These are phyloP conservation scores for Penicillium sp. DNA, from an alignment of 2,329 filamentous ascomycete species.

Conservation along the genomic window DNA sequence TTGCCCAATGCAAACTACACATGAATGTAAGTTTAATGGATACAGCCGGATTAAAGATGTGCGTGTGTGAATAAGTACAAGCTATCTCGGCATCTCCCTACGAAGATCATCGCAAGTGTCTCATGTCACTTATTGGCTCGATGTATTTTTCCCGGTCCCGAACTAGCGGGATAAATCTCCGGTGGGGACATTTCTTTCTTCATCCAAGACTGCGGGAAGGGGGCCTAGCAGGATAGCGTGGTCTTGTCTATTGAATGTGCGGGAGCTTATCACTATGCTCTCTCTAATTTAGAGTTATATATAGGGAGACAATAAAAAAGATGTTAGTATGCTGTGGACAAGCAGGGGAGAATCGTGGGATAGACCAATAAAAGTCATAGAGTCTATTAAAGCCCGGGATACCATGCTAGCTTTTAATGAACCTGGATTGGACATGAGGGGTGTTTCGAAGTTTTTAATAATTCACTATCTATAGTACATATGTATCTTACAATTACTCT, in stretches of 20 bases:
- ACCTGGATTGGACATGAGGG: no score
- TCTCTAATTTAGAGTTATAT: not conserved
- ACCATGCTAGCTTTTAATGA: no score
- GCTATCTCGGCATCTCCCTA: not conserved
- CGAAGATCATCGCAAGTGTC: not conserved
- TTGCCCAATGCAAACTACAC: not conserved
- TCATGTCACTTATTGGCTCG: not conserved
- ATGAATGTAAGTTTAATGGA: not conserved
- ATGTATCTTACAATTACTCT: no score
- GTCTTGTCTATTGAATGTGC: not conserved
- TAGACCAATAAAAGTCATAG: not conserved
- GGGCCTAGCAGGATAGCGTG: not conserved
- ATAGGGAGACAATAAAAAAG: not conserved
- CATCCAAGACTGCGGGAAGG: not conserved
- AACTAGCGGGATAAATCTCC: not conserved
- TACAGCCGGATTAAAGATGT: not conserved
- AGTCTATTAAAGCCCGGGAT: not conserved
- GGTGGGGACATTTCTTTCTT: not conserved
- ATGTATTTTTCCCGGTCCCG: not conserved
- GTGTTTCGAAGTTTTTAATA: no score
- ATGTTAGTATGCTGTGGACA: no score
- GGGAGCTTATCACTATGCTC: not conserved
- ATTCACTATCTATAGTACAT: no score
- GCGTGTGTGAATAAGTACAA: no score
- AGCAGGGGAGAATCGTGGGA: not conserved